phyloP scores from a whole-genome alignment of 257 asterid species.

The Solanum rostratum region DNA sequence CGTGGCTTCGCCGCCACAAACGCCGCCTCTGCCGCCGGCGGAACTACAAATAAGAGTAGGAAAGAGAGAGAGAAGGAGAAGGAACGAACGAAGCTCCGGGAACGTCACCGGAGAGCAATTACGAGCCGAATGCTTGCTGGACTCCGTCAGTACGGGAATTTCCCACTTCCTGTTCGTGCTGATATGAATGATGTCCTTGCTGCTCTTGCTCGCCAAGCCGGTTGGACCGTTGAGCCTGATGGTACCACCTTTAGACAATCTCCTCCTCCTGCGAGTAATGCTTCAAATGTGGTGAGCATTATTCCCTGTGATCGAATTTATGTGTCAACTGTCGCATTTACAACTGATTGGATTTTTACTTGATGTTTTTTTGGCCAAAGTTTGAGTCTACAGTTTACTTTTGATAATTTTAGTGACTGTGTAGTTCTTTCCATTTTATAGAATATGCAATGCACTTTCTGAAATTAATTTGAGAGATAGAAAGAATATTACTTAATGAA shows the following conservation, averaged over 20 bases:
- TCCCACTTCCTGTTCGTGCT: slow-evolving; percentile 61
- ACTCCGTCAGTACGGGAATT: slow-evolving; percentile 66
- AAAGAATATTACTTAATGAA: neutral
- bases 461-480: neutral
- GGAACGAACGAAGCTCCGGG: slow-evolving; percentile 62
- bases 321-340: neutral
- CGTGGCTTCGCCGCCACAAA: slow-evolving; percentile 69
- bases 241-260: slow-evolving; percentile 58
- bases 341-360: neutral
- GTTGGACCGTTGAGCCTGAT: slow-evolving; percentile 56
- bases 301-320: neutral
- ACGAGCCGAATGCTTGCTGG: slow-evolving; percentile 70
- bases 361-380: neutral
- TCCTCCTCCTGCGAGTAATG: slow-evolving; percentile 24
- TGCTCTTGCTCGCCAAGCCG: slow-evolving; percentile 68
- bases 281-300: slow-evolving; percentile 31
- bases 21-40: neutral
- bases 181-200: slow-evolving; percentile 81
- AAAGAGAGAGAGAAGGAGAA: slow-evolving; percentile 70
- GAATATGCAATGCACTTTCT: neutral
- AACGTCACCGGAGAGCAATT: slow-evolving; percentile 70
- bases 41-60: slow-evolving; percentile 12
- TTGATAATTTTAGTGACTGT: neutral
- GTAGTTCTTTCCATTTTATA: neutral
- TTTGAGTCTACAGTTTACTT: neutral